Base-by-base conservation (phyloP, 73 alveolate species). In the Paramecium pentaurelia region DNA sequence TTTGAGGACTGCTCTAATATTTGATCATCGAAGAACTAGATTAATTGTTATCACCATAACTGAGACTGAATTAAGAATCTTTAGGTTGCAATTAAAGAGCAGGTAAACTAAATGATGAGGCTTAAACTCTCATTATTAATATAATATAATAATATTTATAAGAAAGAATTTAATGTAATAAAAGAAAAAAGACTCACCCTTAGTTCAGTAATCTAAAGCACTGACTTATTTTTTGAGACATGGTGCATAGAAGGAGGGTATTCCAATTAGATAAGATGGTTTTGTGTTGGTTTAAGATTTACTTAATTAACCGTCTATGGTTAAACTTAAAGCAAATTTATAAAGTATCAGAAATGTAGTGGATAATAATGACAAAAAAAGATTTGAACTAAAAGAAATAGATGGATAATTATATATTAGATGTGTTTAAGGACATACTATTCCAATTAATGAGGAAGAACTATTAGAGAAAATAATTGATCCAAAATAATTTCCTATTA, bases 401-500 rank as follows among this genome's bases (percentile, higher is more conserved):
- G 85, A 71, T 34, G 98, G 96, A 44, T 12, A 30, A n/a, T 84
- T 83, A 27, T 86, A 68, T 68, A 97, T 97, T 18, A 93, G 99
- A 92, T 98, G 98, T 14, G 89, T 86, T 16, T 93, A 97, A 59
- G 99, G 99, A 14, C 99, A 97, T 70, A 93, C 99, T 0, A 96
- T 97, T 20, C 36, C 71, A 40, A 77, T 97, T 25, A 86, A 92
- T n/a, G 98, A 97, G 30, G 98, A 97, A 68, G 94, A 95, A 37
- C 77, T 97, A 22, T 89, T 96, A 38, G 71, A 44, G 10, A 88
- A 60, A 30, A 88, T 96, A 9, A 27, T 49, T 49, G 60, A 49
- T 8, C 60, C 44, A 44, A 86, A 70, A 36, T 94, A 95, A 22
- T 88, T 59, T 92, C 86, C 95, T 6, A 58, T 38, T 4, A 94